Conservation (phyloP, 2,329 filamentous ascomycete genomes). For the Scytalidium lignicola region DNA sequence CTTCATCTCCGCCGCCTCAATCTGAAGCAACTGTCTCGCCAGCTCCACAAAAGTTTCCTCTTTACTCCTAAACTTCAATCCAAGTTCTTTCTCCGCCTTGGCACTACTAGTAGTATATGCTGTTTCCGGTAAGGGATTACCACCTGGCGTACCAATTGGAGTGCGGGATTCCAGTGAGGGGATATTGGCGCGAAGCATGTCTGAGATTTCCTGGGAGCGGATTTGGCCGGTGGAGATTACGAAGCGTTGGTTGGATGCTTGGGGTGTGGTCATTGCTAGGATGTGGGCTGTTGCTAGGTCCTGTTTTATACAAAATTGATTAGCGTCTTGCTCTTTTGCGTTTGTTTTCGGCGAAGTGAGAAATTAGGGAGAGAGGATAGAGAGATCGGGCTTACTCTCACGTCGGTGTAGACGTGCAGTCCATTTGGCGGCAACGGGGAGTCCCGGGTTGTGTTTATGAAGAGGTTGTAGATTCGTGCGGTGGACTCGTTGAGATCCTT, state of each 20-base stretch:
- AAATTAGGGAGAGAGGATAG: background rate
- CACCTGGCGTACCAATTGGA: constrained; percentile 34
- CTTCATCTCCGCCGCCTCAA: constrained; percentile 8
- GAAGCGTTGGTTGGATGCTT: constrained; percentile 56
- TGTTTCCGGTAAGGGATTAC: constrained; percentile 4
- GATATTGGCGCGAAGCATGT: constrained; percentile 47
- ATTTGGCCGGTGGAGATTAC: constrained; percentile 55
- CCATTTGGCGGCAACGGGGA: constrained; percentile 35
- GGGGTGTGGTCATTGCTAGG: constrained; percentile 47
- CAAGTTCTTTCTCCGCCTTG: constrained; percentile 10
- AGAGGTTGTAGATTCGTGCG: constrained; percentile 44
- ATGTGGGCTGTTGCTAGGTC: constrained; percentile 60
- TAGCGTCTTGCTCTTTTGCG: too few relatives aligned
- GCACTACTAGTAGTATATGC: constrained; percentile 11
- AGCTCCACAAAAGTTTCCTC: constrained; percentile 22
- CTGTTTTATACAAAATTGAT: constrained; percentile 32
- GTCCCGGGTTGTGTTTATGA: constrained; percentile 49
- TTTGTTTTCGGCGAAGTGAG: too few relatives aligned
- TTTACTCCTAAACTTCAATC: constrained; percentile 9
- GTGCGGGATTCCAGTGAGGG: constrained; percentile 43
- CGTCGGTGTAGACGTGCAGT: constrained; percentile 48
- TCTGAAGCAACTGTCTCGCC: constrained; percentile 18
- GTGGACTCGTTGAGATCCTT: constrained; percentile 67
- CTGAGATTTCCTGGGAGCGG: constrained; percentile 51
- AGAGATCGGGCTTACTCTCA: constrained; percentile 7